These are phyloP conservation scores for Plasmodium vivax DNA, from an alignment of 169 alveolate genomes.

Conservation along the genomic window DNA sequence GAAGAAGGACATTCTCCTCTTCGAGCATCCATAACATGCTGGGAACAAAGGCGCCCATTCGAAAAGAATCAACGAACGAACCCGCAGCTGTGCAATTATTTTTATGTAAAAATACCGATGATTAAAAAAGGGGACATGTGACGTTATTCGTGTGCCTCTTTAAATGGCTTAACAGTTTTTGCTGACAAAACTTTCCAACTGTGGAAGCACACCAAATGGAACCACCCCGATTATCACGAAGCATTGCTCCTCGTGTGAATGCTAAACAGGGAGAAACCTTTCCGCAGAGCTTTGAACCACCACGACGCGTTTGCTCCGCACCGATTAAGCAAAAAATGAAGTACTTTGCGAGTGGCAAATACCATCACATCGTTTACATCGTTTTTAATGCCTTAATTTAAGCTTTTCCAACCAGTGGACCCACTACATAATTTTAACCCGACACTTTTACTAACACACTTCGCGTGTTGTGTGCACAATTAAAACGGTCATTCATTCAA, in stretches of 20 bases:
- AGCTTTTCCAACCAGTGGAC: not conserved
- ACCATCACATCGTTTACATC: not conserved
- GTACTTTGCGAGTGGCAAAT: not conserved
- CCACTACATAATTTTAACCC: not conserved
- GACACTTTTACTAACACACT: not conserved
- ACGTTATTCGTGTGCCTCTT: not conserved
- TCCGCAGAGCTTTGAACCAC: not conserved
- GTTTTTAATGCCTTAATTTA: not conserved
- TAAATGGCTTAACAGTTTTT: not conserved
- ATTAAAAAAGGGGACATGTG: not conserved
- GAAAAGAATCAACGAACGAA: no score
- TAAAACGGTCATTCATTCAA: not conserved
- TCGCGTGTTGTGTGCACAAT: not conserved
- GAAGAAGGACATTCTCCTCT: not conserved
- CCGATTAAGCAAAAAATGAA: not conserved
- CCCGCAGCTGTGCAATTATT: not conserved
- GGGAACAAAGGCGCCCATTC: not conserved
- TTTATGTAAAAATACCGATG: not conserved
- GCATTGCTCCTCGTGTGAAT: not conserved
- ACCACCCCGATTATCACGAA: not conserved
- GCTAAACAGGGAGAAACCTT: not conserved
- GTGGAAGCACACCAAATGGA: not conserved
- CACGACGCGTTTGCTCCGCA: not conserved
- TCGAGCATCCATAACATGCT: not conserved
- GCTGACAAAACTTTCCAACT: not conserved